A percentile compares a stretch with the other conserved stretches of the same genome.
phyloP scores from a whole-genome alignment of 1,284 basidiomycete species.

The Trametes sp. region DNA sequence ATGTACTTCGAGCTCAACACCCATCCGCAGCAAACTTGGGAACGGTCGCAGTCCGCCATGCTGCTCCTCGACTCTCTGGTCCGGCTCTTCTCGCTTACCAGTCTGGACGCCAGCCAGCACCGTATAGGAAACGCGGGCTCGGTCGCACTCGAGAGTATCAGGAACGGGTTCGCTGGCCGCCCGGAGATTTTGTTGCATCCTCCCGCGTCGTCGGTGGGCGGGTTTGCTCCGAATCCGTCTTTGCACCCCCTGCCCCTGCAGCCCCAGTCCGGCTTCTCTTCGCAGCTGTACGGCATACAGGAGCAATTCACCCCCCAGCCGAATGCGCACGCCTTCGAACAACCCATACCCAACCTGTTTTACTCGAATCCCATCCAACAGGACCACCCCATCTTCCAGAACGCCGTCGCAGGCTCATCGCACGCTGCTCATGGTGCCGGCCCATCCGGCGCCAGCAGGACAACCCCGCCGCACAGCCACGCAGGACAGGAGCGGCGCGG shows the following conservation, averaged over 20 bases:
- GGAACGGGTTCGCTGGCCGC: neutral
- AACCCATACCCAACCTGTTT: neutral
- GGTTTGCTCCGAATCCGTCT: neutral
- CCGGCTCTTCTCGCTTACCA: constrained; percentile 61
- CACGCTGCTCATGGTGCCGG: constrained; percentile 33
- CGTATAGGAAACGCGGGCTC: constrained; percentile 29
- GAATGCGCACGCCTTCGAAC: constrained; percentile 7
- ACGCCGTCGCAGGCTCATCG: constrained; percentile 14
- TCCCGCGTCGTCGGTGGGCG: neutral
- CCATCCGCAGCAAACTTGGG: constrained; percentile 62
- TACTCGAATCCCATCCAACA: neutral
- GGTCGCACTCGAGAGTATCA: constrained; percentile 1
- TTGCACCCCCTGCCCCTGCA: neutral
- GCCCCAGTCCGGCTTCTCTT: neutral
- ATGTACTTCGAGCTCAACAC: constrained; percentile 75
- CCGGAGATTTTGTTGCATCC: neutral
- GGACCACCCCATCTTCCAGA: constrained; percentile 49
- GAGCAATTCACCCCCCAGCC: neutral
- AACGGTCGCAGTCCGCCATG: constrained; percentile 62
- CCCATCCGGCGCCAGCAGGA: neutral
- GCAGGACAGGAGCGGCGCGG: neutral
- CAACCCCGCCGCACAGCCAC: neutral
- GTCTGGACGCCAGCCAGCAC: constrained; percentile 50
- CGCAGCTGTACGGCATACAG: neutral
- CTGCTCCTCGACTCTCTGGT: constrained; percentile 72